Evolutionary conservation across 352 stramenopile species (phyloP).

Genomic region (Phytophthora uliginosa): DNA sequence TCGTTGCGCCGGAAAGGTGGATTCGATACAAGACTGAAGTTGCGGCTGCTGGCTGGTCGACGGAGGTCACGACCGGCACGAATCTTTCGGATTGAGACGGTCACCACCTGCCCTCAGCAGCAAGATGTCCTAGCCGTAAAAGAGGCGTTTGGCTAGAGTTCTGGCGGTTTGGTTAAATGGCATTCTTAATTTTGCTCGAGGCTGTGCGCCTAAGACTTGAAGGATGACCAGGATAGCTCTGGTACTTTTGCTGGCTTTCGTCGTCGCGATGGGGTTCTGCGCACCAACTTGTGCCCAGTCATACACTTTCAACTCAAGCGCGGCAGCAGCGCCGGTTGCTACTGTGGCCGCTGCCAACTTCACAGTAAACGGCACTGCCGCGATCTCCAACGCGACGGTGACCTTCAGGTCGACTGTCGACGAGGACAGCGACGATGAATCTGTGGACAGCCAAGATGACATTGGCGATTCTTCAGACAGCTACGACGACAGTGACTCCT

Average conservation of each 20-base stretch:
- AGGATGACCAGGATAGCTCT: constrained; percentile 29
- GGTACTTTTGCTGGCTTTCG: neutral
- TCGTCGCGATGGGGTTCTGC: constrained; percentile 16
- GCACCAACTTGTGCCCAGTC: constrained; percentile 21
- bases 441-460: constrained; percentile 23
- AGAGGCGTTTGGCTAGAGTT: constrained; percentile 9
- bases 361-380: constrained; percentile 17
- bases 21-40: constrained; percentile 37
- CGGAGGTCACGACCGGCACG: constrained; percentile 7
- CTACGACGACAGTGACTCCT: constrained; percentile 18
- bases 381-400: neutral
- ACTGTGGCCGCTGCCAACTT: constrained; percentile 19
- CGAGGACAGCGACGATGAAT: constrained; percentile 31
- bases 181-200: constrained; percentile 36
- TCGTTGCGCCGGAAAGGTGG: constrained; percentile 21
- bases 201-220: neutral
- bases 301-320: constrained; percentile 32
- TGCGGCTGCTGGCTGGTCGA: constrained; percentile 9
- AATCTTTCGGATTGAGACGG: constrained; percentile 37
- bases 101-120: constrained; percentile 15
- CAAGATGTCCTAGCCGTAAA: constrained; percentile 17
- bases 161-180: constrained; percentile 25
- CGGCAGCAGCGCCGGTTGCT: constrained; percentile 20
- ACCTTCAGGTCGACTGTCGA: constrained; percentile 5
- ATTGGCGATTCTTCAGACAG: constrained; percentile 11